Conservation (phyloP, 345 rosid genomes). For the Populus pruinosa region DNA sequence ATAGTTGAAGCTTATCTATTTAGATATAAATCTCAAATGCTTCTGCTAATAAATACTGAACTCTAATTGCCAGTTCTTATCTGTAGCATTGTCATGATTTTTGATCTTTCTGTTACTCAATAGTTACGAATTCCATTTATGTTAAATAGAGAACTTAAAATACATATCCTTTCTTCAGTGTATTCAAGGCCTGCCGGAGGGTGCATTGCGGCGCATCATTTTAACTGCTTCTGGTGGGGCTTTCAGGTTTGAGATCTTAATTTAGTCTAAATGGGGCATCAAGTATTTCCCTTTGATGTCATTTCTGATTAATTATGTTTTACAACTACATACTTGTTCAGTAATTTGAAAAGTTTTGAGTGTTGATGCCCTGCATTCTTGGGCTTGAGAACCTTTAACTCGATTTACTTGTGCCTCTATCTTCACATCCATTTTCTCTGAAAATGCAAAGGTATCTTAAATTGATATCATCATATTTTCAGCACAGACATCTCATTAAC, state of each 20-base stretch:
- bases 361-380: background rate
- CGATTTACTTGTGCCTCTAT: background rate
- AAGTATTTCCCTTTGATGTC: background rate
- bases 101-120: background rate
- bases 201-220: constrained; percentile 76
- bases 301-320: background rate
- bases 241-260: constrained; percentile 62
- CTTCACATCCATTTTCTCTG: background rate
- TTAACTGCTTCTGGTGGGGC: constrained; percentile 98
- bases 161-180: constrained; percentile 52
- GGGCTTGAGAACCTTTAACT: background rate
- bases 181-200: constrained; percentile 91
- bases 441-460: constrained; percentile 6
- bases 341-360: background rate
- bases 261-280: constrained; percentile 3
- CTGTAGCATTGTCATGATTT: constrained; percentile 6
- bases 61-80: constrained; percentile 5
- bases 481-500: background rate
- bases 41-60: background rate
- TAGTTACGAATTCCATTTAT: background rate
- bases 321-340: background rate
- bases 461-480: background rate
- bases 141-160: background rate
- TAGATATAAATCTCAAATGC: background rate
- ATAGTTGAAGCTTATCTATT: background rate